phyloP scores from a whole-genome alignment of 306 rosid genomes.

The Abrus precatorius region DNA sequence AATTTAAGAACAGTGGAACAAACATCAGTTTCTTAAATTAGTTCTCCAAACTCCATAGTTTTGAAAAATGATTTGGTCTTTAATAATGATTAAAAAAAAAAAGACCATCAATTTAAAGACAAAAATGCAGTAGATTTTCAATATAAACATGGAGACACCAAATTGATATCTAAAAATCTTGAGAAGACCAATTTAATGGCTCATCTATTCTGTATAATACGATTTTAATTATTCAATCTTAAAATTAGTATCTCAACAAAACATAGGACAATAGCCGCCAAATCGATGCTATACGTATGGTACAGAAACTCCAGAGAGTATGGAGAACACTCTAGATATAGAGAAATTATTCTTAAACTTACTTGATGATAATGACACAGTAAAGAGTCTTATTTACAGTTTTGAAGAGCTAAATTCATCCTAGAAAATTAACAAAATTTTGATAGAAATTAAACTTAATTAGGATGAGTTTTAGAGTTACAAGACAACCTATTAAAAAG shows the following conservation, averaged over 20 bases:
- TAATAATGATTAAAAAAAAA: not conserved
- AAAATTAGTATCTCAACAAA: not conserved
- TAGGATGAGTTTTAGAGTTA: no score
- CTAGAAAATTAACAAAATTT: no score
- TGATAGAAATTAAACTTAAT: no score
- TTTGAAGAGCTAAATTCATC: no score
- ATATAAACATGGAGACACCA: not conserved
- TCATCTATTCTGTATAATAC: not conserved
- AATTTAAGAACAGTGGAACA: not conserved
- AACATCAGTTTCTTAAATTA: constrained; percentile 7
- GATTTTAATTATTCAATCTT: not conserved
- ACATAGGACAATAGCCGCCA: not conserved
- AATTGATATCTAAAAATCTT: not conserved
- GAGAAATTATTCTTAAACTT: no score
- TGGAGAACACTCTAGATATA: no score
- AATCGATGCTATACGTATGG: no score
- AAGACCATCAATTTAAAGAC: not conserved
- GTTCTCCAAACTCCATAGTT: not conserved
- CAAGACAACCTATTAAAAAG: no score
- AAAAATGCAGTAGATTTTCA: not conserved
- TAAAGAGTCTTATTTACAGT: no score
- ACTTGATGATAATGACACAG: no score
- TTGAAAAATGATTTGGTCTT: not conserved
- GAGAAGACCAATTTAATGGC: constrained; percentile 1
- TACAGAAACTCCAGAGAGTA: no score